phyloP scores from a whole-genome alignment of 139 green algal genomes.

The Volvox reticuliferus region DNA sequence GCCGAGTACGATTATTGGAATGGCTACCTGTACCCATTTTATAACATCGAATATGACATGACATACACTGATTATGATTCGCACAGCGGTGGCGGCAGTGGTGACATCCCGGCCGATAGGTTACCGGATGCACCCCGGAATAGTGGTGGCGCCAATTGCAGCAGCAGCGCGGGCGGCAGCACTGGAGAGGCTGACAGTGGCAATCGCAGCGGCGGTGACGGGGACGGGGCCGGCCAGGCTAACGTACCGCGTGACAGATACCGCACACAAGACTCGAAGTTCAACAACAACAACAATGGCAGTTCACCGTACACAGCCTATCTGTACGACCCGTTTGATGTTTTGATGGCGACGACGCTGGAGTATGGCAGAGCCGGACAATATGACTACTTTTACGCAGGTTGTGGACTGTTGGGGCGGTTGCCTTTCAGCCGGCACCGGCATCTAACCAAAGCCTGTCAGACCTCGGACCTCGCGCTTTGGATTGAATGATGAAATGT shows the following conservation, averaged over 20 bases:
- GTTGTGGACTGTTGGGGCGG: neutral
- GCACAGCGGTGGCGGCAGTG: neutral
- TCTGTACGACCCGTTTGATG: conserved; percentile 28
- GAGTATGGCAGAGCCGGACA: conserved; percentile 40
- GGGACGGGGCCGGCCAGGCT: too few relatives aligned
- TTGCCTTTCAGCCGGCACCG: too few relatives aligned
- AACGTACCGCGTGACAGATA: too few relatives aligned
- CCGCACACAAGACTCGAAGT: too few relatives aligned
- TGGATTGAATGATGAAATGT: too few relatives aligned
- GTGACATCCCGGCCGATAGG: neutral
- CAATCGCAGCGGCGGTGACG: neutral
- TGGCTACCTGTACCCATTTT: conserved; percentile 31
- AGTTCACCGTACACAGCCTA: neutral
- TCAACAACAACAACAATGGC: neutral
- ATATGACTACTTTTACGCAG: conserved; percentile 38
- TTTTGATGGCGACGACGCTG: conserved; percentile 25
- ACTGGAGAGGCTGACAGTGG: neutral
- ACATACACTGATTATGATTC: neutral
- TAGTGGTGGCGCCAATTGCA: neutral
- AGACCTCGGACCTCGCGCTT: too few relatives aligned
- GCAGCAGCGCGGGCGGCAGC: too few relatives aligned
- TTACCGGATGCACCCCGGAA: too few relatives aligned
- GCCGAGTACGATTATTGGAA: conserved; percentile 45
- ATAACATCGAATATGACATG: conserved; percentile 39
- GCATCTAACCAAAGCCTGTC: too few relatives aligned